Evolutionary conservation across 1,284 basidiomycete genomes (phyloP).

Genomic region (Afroboletus lepidellus): DNA sequence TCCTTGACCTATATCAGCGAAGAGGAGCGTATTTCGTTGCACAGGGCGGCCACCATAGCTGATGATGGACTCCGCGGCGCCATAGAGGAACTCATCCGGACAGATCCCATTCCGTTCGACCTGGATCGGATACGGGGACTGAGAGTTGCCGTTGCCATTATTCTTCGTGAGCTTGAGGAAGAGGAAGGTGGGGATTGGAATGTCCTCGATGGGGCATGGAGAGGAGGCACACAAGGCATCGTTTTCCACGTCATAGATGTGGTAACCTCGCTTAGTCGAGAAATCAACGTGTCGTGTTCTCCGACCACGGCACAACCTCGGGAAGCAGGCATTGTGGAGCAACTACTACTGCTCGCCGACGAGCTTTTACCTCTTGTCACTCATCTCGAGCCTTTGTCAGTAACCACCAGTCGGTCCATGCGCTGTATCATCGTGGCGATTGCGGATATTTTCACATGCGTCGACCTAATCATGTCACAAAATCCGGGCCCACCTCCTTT

Average conservation of each 20-base stretch:
- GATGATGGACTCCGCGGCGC: conserved; percentile 65
- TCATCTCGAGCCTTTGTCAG: conserved; percentile 45
- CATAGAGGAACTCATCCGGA: conserved; percentile 51
- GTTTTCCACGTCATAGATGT: conserved; percentile 54
- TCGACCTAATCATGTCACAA: conserved; percentile 45
- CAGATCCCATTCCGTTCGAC: conserved; percentile 35
- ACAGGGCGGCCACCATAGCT: conserved; percentile 57
- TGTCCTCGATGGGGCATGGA: conserved; percentile 56
- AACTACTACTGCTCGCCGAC: conserved; percentile 52
- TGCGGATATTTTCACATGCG: conserved; percentile 56
- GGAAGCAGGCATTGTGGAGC: conserved; percentile 45
- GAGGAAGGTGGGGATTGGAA: conserved; percentile 52
- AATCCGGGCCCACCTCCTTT: conserved; percentile 22
- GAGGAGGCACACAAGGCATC: conserved; percentile 54
- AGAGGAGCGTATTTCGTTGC: conserved; percentile 54
- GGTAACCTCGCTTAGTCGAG: conserved; percentile 45
- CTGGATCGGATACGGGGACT: conserved; percentile 53
- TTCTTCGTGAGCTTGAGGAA: conserved; percentile 49
- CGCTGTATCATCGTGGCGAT: conserved; percentile 43
- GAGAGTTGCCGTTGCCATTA: conserved; percentile 58
- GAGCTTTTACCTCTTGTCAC: conserved; percentile 54
- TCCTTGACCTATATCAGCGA: conserved; percentile 62
- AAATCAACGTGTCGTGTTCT: conserved; percentile 53
- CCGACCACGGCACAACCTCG: conserved; percentile 34
- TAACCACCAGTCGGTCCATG: conserved; percentile 49